phyloP scores from a whole-genome alignment of 2,329 filamentous ascomycete genomes.

The Aureobasidium musti region DNA sequence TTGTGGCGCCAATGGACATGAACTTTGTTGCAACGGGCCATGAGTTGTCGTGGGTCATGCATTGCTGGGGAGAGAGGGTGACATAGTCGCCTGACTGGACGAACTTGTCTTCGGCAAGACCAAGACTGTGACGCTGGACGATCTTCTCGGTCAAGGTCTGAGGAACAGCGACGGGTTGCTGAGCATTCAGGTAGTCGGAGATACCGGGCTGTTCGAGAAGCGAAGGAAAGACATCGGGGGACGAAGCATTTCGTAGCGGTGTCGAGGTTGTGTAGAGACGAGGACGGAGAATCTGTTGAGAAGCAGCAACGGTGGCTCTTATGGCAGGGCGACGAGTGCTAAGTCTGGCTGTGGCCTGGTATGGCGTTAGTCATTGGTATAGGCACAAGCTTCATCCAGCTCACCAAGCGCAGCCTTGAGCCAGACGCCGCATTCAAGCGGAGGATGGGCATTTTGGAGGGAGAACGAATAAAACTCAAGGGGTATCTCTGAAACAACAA shows the following conservation, averaged over 20 bases:
- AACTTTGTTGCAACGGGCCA: conserved; percentile 77
- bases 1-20: conserved; percentile 76
- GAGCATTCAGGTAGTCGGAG: conserved; percentile 69
- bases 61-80: conserved; percentile 67
- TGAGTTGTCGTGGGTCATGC: conserved; percentile 87
- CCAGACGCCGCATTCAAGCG: conserved; percentile 21
- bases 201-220: conserved; percentile 62
- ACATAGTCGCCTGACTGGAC: conserved; percentile 84
- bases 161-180: conserved; percentile 50
- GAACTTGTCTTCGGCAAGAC: conserved; percentile 70
- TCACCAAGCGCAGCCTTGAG: conserved; percentile 25
- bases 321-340: conserved; percentile 22
- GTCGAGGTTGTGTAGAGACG: conserved; percentile 29
- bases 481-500: neutral
- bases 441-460: conserved; percentile 8
- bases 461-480: neutral
- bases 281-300: conserved; percentile 4
- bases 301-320: conserved; percentile 13
- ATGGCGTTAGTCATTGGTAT: conserved; percentile 13
- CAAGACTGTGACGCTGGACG: conserved; percentile 78
- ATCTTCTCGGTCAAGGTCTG: conserved; percentile 95
- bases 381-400: neutral
- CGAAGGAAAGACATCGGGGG: conserved; percentile 62
- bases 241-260: conserved; percentile 36
- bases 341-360: conserved; percentile 27